phyloP scores from a whole-genome alignment of 1,139 yeast species.

The Chernovozyma sophiae-reginae region DNA sequence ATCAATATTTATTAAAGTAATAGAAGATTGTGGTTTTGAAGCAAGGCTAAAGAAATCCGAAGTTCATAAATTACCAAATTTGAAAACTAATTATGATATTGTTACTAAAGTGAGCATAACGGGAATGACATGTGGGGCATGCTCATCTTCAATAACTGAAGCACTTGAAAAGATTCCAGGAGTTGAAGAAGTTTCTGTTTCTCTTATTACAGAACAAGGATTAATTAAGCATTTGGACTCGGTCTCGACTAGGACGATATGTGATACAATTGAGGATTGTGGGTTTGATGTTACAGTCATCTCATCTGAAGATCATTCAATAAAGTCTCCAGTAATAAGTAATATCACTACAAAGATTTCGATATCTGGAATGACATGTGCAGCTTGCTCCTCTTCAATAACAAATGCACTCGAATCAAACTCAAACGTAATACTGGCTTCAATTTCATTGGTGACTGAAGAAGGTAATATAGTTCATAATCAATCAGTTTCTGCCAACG shows the following conservation, averaged over 20 bases:
- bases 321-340: background rate
- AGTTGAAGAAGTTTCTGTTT: conserved; percentile 25
- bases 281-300: conserved; percentile 32
- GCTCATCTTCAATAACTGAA: conserved; percentile 35
- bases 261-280: conserved; percentile 26
- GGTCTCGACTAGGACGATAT: conserved; percentile 12
- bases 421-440: conserved; percentile 46
- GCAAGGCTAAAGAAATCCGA: conserved; percentile 16
- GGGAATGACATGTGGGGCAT: conserved; percentile 43
- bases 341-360: conserved; percentile 20
- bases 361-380: conserved; percentile 82
- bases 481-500: conserved; percentile 23
- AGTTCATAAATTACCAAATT: background rate
- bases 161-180: conserved; percentile 22
- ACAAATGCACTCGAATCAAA: conserved; percentile 46
- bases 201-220: conserved; percentile 23
- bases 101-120: conserved; percentile 12
- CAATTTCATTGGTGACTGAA: conserved; percentile 72
- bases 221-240: conserved; percentile 1
- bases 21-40: conserved; percentile 41
- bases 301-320: background rate
- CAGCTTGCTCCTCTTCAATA: conserved; percentile 70
- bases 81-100: background rate
- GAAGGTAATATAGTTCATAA: conserved; percentile 57
- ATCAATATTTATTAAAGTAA: conserved; percentile 6